A percentile compares a stretch with the other conserved stretches of the same genome.
Evolutionary conservation across 352 stramenopile genomes (phyloP).

Genomic region (Phytophthora melonis): DNA sequence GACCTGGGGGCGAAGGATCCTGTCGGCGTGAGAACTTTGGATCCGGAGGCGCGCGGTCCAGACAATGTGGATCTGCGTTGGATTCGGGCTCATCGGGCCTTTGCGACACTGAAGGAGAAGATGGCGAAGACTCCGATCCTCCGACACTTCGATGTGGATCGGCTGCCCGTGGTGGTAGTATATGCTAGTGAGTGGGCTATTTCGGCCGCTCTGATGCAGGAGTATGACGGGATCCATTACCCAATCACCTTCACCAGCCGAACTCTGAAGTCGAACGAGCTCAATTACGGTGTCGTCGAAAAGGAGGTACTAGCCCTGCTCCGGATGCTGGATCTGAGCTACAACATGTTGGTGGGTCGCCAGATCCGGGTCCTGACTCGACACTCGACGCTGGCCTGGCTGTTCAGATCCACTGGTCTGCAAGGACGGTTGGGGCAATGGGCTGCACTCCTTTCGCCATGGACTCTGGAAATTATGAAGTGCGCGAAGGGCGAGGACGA

Average conservation of each 20-base stretch:
- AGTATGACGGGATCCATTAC: no score
- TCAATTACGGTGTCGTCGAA: constrained; percentile 12
- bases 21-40: no score
- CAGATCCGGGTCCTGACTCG: constrained; percentile 5
- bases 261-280: constrained; percentile 18
- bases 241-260: constrained; percentile 20
- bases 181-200: no score
- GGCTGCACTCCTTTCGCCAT: neutral
- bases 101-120: neutral
- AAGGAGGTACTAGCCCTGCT: no score
- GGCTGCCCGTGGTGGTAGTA: no score
- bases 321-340: constrained; percentile 4
- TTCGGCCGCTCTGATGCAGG: no score
- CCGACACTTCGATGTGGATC: neutral
- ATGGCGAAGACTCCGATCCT: neutral
- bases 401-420: no score
- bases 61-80: no score
- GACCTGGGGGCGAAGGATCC: no score
- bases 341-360: neutral
- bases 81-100: neutral
- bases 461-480: neutral
- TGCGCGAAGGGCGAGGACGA: constrained; percentile 6
- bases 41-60: no score
- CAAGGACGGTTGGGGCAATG: constrained; percentile 1
- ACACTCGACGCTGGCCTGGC: constrained; percentile 9